Conservation (phyloP, 2,329 filamentous ascomycete genomes). For the Alternaria panax region DNA sequence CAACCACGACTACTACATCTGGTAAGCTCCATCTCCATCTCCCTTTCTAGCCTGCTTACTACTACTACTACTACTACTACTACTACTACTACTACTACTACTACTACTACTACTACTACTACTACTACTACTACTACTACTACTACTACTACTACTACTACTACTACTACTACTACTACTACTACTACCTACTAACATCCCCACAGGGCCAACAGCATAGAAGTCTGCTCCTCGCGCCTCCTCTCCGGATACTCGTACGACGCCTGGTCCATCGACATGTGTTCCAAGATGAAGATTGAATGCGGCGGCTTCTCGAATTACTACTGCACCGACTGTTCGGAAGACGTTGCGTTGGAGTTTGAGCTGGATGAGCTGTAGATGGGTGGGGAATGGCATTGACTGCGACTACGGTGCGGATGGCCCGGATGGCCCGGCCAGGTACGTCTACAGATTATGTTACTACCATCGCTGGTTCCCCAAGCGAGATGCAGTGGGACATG, state of each 20-base stretch:
- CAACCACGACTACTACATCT: slow-evolving; percentile 59
- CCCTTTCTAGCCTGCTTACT: background rate
- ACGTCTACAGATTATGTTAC: no score
- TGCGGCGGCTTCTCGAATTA: slow-evolving; percentile 56
- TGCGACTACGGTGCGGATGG: no score
- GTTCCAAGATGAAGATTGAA: slow-evolving; percentile 51
- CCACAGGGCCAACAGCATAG: slow-evolving; percentile 51
- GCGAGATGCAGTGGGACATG: background rate
- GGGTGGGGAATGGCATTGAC: background rate
- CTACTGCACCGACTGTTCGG: slow-evolving; percentile 55
- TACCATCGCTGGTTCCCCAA: no score
- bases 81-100: background rate
- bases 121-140: slow-evolving; percentile 59
- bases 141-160: slow-evolving; percentile 54
- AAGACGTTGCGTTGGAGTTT: slow-evolving; percentile 53
- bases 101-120: slow-evolving; percentile 54
- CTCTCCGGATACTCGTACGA: slow-evolving; percentile 58
- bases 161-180: slow-evolving; percentile 52
- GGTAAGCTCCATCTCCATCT: slow-evolving; percentile 37
- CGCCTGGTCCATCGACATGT: slow-evolving; percentile 59
- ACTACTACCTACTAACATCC: background rate
- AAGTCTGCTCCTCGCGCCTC: slow-evolving; percentile 55
- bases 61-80: background rate
- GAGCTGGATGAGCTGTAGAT: slow-evolving; percentile 51
- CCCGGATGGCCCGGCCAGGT: background rate